Evolutionary conservation across 768 basidiomycete species (phyloP), one percentile per base, ranked within the genome.

Genomic region (Strobilomyces dryophilus): DNA sequence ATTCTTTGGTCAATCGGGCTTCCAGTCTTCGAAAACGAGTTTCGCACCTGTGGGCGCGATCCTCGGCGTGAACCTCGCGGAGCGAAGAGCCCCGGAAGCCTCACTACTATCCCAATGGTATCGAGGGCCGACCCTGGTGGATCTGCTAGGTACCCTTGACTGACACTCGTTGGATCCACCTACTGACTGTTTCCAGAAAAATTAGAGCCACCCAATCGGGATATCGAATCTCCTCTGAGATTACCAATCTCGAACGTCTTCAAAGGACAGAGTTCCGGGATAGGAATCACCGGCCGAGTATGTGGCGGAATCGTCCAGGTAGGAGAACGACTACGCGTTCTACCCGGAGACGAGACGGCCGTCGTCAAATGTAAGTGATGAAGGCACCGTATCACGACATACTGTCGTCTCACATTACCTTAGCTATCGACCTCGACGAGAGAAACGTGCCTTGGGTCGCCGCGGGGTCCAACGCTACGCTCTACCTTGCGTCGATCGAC

Each of bases 191-290:
- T 54, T 27, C 29, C 54, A 93, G 94, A 97, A 71, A 72, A 78
- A 53, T 71, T 97, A 39, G 88, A 90, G 53, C 90, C 93, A 0
- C 95, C 95, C 0, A 63, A 73, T 8, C 78, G 95, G 43, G 87
- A 93, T 48, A 84, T 95, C 44, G 75, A 78, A 4, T 77, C 83
- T 0, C 86, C 95, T 0, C 69, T 95, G 21, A 82, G 97, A 35
- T 77, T 98, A 42, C 97, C 97, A 0, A 81, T 98, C 20, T 89
- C 93, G 12, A 98, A 99, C 66, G 91, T 98, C 4, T 98, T 95
- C 78, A 95, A 87, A 69, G 89, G 90, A 4, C 86, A 87, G 63
- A 82, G 85, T 15, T 83, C 89, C 3, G 82, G 88, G 2, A 82
- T 81, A 5, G 89, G 84, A 0, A 83, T 98, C 0, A 81, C 86